Percentiles rank a stretch among this genome's conserved stretches.
These are phyloP conservation scores for Acrodontium crateriforme DNA, from an alignment of 2,329 filamentous ascomycete species.

Conservation along the genomic window DNA sequence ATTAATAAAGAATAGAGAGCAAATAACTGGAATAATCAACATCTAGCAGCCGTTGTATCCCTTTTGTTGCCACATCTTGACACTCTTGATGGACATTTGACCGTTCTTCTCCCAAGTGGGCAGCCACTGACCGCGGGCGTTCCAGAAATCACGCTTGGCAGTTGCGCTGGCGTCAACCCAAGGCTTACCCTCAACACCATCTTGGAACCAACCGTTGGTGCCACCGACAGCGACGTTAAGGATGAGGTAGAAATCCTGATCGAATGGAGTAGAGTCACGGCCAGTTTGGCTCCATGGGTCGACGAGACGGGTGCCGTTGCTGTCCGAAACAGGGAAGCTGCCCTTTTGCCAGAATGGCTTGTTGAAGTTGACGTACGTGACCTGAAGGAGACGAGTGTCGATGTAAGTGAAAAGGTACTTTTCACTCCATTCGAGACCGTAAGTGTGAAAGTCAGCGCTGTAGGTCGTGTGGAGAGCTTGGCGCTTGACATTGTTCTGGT, in stretches of 20 bases:
- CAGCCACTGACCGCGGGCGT: slow-evolving; percentile 26
- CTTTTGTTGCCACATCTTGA: slow-evolving; percentile 35
- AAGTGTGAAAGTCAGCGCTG: slow-evolving; percentile 55
- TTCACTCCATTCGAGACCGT: slow-evolving; percentile 72
- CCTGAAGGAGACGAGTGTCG: slow-evolving; percentile 65
- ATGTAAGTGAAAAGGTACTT: slow-evolving; percentile 83
- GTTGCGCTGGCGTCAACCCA: slow-evolving; percentile 58
- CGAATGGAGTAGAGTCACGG: slow-evolving; percentile 25
- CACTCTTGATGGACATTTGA: slow-evolving; percentile 27
- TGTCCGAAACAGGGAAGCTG: slow-evolving; percentile 20
- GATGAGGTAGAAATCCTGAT: slow-evolving; percentile 29
- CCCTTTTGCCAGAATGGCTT: slow-evolving; percentile 26
- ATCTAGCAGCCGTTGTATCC: slow-evolving; percentile 32
- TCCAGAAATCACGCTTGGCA: slow-evolving; percentile 66
- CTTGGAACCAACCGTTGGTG: slow-evolving; percentile 60
- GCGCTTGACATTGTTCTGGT: slow-evolving; percentile 68
- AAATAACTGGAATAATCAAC: not conserved
- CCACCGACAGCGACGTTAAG: slow-evolving; percentile 27
- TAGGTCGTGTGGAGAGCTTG: slow-evolving; percentile 63
- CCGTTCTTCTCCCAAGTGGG: slow-evolving; percentile 25
- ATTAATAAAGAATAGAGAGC: no score
- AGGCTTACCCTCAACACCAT: slow-evolving; percentile 57
- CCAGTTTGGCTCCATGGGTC: slow-evolving; percentile 26
- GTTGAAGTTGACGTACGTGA: slow-evolving; percentile 53
- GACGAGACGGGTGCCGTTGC: slow-evolving; percentile 24